These are phyloP conservation scores for Ambispora gerdemannii DNA, from an alignment of 192 early-diverging fungal genomes.

Conservation along the genomic window DNA sequence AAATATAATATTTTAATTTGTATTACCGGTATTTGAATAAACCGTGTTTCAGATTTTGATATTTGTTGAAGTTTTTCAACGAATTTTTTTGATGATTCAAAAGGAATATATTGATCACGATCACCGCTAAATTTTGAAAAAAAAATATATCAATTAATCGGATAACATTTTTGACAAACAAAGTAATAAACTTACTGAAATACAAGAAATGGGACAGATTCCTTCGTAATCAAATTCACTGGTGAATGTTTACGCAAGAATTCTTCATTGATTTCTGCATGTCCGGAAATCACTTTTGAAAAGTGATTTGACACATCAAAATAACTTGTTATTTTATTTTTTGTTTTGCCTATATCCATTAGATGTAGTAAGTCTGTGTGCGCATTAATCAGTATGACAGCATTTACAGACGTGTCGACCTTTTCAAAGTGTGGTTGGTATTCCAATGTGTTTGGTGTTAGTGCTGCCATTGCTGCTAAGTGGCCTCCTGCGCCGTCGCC, in stretches of 20 bases:
- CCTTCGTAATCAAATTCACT: conserved; percentile 17
- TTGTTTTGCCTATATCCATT: conserved; percentile 41
- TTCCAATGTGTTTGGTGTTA: conserved; percentile 46
- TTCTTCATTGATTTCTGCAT: neutral
- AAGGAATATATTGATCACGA: conserved; percentile 37
- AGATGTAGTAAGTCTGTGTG: conserved; percentile 47
- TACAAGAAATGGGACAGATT: conserved; percentile 37
- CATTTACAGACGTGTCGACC: conserved; percentile 58
- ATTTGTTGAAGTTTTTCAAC: conserved; percentile 35
- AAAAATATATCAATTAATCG: neutral
- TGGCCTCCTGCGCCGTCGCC: conserved; percentile 56
- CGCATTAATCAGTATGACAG: conserved; percentile 48
- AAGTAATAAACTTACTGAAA: conserved; percentile 43
- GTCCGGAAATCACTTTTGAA: conserved; percentile 38
- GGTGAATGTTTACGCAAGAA: conserved; percentile 6
- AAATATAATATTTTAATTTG: neutral
- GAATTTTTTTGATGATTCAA: conserved; percentile 36
- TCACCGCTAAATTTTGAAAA: conserved; percentile 32
- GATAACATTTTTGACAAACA: neutral
- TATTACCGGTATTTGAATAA: conserved; percentile 11
- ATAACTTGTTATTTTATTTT: no score
- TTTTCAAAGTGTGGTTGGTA: conserved; percentile 58
- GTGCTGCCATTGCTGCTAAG: conserved; percentile 50
- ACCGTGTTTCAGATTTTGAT: conserved; percentile 15
- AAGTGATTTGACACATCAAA: conserved; percentile 47